phyloP scores from a whole-genome alignment of 305 asterid species.

The Rubia occidens region DNA sequence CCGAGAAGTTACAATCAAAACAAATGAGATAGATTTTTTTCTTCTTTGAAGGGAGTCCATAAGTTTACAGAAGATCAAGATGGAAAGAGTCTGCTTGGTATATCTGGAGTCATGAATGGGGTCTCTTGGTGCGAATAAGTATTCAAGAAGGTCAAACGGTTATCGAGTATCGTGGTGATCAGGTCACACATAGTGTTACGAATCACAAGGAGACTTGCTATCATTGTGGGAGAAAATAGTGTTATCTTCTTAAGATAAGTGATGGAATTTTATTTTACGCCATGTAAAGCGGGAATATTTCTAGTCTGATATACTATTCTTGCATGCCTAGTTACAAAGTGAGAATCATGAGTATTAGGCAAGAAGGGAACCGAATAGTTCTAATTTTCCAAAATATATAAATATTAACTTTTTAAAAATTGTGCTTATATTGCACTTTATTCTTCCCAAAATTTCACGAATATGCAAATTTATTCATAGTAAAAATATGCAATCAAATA shows the following conservation, averaged over 20 bases:
- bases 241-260: constrained; percentile 91
- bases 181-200: constrained; percentile 77
- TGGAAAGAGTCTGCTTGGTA: constrained; percentile 67
- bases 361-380: too few species aligned
- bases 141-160: constrained; percentile 93
- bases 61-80: constrained; percentile 76
- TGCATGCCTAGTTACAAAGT: too few species aligned
- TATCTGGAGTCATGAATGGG: constrained; percentile 99
- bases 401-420: too few species aligned
- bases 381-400: too few species aligned
- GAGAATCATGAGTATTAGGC: too few species aligned
- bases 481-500: too few species aligned
- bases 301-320: too few species aligned
- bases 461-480: too few species aligned
- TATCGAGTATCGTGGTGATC: constrained; percentile 86
- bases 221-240: constrained; percentile 72
- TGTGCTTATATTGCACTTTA: too few species aligned
- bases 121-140: constrained; percentile 80
- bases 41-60: constrained; percentile 37
- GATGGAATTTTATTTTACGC: constrained; percentile 94
- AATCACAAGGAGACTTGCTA: constrained; percentile 83
- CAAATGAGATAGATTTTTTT: too few species aligned
- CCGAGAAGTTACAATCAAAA: too few species aligned
- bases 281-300: constrained; percentile 57
- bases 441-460: too few species aligned